phyloP scores from a whole-genome alignment of 225 moss, liverwort and hornwort species.

The Neckera pumila region DNA sequence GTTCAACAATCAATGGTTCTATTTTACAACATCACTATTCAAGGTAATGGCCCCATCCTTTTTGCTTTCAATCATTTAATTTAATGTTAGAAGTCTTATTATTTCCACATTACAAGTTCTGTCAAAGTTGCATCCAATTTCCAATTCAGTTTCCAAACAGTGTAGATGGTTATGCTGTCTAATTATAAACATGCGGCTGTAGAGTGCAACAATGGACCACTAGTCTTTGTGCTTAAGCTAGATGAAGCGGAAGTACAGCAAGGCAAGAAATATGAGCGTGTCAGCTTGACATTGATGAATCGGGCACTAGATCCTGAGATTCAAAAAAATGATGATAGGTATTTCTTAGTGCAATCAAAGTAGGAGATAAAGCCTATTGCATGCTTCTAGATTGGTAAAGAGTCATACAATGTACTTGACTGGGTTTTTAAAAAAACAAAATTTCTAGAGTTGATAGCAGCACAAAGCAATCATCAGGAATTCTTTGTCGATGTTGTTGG shows the following conservation, averaged over 20 bases:
- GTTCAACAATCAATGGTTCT: not conserved
- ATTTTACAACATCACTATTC: not conserved
- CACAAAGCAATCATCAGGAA: not conserved
- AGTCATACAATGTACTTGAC: not conserved
- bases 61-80: not conserved
- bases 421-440: not conserved
- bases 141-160: accelerated
- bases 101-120: no score
- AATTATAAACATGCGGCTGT: accelerated
- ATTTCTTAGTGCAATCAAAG: not conserved
- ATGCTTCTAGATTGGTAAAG: not conserved
- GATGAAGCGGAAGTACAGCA: not conserved
- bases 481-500: not conserved
- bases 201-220: not conserved
- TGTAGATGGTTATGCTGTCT: not conserved
- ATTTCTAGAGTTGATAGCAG: not conserved
- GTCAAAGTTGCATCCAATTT: not conserved
- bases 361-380: not conserved
- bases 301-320: not conserved
- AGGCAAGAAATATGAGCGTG: not conserved
- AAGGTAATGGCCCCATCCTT: not conserved
- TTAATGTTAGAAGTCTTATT: no score
- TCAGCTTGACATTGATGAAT: not conserved
- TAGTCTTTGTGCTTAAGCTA: not conserved
- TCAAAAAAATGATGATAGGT: not conserved